Base-by-base conservation (phyloP, 192 early-diverging fungal species). In the Nowakowskiella sp. region DNA sequence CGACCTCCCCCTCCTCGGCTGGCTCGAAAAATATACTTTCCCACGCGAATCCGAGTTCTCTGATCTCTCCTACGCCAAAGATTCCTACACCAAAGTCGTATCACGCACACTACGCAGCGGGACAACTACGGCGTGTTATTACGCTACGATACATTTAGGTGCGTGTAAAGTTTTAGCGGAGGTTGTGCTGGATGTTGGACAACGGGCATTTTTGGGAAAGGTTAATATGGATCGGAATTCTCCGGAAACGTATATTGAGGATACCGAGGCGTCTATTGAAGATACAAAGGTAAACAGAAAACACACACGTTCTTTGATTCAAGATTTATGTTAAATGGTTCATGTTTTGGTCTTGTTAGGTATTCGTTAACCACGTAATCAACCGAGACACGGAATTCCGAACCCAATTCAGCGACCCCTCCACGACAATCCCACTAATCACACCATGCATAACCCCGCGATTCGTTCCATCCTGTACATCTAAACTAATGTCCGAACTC, bases 161-260 rank as follows among this genome's bases (percentile, higher is more conserved):
- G 68, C 86, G 8, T 83, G 79, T 57, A 76, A 85, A 48, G 55
- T 72, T 13, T 73, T 97, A 47, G 90, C 81, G 1, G 74, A 89
- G 28, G 73, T 85, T 23, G 77, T 90, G 43, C 70, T 80, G 49
- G 62, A 73, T 31, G 62, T 73, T n/a, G 94, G 92, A 5, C 94
- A 97, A 66, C 86, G 94, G 49, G 92, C 86, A 19, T 89, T 80
- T 61, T 82, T 97, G 30, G 94, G 94, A 16, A 94, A 95, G 61
- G 92, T 97, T 49, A 90, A 89, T 75, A 97, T 97, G 94, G 90
- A 94, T 66, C 70, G 82, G 51, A 90, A 93, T 61, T 64, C 78
- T 0, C 89, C 90, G 23, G 76, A 82, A 29, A 84, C 76, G 58
- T 87, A 91, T 65, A 61, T 78, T 23, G 90, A 95, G 64, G 49